A percentile compares a stretch with the other conserved stretches of the same genome.
Evolutionary conservation across 805 yeast genomes (phyloP).

Genomic region (Cyberlindnera bimundalis): DNA sequence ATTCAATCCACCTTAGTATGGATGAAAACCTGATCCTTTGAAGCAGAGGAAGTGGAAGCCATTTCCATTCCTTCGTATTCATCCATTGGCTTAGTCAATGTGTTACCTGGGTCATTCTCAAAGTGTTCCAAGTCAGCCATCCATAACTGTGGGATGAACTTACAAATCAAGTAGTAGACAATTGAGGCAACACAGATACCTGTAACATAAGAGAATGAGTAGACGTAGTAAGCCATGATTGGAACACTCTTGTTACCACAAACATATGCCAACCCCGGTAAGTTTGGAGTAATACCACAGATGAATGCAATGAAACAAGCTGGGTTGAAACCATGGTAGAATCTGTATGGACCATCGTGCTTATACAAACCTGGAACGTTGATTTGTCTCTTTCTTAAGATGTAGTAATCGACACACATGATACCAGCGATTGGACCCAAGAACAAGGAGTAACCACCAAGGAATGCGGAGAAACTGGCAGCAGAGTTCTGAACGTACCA

Average conservation of each 20-base stretch:
- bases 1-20: constrained; percentile 7
- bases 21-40: constrained; percentile 5
- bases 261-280: constrained; percentile 41
- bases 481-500: constrained; percentile 60
- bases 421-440: constrained; percentile 77
- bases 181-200: constrained; percentile 54
- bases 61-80: constrained; percentile 17
- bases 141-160: constrained; percentile 38
- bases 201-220: constrained; percentile 45
- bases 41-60: constrained; percentile 10
- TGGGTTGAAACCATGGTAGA: constrained; percentile 72
- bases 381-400: constrained; percentile 67
- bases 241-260: constrained; percentile 66
- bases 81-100: constrained; percentile 17
- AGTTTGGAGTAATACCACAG: constrained; percentile 36
- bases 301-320: constrained; percentile 68
- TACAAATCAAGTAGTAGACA: constrained; percentile 46
- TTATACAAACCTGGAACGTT: constrained; percentile 61
- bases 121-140: constrained; percentile 23
- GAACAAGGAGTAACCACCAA: constrained; percentile 76
- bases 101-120: constrained; percentile 22
- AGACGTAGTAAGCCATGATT: constrained; percentile 67
- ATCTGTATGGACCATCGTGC: constrained; percentile 43
- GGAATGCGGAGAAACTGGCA: constrained; percentile 65
- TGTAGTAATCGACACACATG: constrained; percentile 51